Conservation (phyloP, 768 basidiomycete species). For the Boletus speciosus region DNA sequence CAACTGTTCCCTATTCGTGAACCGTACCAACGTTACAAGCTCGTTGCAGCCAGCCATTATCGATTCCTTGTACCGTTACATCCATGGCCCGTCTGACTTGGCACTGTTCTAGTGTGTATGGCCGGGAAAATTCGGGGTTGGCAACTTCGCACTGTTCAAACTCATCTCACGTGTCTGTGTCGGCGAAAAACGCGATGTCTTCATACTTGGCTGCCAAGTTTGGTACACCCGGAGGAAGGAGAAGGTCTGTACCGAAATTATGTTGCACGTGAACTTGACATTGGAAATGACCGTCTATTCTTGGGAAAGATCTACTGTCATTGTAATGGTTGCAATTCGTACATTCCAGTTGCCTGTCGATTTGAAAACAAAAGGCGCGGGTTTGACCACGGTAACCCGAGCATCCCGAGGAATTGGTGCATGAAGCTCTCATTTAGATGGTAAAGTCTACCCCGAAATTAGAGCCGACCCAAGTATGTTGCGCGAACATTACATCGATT, state of each 20-base stretch:
- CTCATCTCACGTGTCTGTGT: not conserved
- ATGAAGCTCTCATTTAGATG: not conserved
- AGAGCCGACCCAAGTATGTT: not conserved
- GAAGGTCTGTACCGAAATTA: constrained; percentile 4
- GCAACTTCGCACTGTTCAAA: no score
- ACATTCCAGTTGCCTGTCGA: not conserved
- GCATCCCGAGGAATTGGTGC: not conserved
- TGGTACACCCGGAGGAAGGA: not conserved
- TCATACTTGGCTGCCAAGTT: not conserved
- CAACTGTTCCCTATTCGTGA: not conserved
- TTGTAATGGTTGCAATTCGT: not conserved
- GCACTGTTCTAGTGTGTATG: not conserved
- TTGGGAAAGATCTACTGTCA: constrained; percentile 16
- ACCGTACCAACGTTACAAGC: not conserved
- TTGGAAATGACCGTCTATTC: constrained; percentile 18
- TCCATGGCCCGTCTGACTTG: not conserved
- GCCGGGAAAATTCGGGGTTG: not conserved
- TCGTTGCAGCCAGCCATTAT: not conserved
- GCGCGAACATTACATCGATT: not conserved
- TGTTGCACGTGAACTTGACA: constrained; percentile 12
- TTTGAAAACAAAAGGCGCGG: not conserved
- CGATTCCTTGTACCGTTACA: not conserved
- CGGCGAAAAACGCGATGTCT: not conserved
- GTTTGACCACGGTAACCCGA: not conserved
- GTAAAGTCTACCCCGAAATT: not conserved